A percentile compares a stretch with the other conserved stretches of the same genome.
Conservation (phyloP, 1,284 basidiomycete species). For the Cutaneotrichosporon sp. region DNA sequence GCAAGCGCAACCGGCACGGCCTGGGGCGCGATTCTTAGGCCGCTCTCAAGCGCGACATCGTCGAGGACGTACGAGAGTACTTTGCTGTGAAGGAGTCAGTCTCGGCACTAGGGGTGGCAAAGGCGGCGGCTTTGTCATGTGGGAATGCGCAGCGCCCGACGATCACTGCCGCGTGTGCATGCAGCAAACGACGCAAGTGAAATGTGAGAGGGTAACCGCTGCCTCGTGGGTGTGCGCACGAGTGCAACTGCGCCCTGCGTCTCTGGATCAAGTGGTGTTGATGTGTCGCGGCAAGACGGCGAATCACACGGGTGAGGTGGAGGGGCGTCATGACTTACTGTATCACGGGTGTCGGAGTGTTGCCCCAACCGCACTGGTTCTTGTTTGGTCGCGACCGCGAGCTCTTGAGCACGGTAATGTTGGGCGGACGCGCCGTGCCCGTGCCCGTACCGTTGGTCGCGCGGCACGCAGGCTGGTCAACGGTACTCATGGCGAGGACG, state of each 20-base stretch:
- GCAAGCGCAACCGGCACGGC: slow-evolving; percentile 7
- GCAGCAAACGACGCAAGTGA: too few species aligned
- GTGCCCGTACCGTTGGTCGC: too few species aligned
- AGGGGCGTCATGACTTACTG: slow-evolving; percentile 6
- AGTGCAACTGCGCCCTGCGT: too few species aligned
- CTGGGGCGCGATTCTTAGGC: too few species aligned
- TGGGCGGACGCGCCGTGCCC: neutral
- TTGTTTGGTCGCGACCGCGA: slow-evolving; percentile 19
- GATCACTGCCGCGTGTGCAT: too few species aligned
- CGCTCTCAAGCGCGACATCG: neutral
- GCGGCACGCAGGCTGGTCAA: neutral
- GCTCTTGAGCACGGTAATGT: slow-evolving; percentile 18
- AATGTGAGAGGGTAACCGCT: too few species aligned
- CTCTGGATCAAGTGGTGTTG: neutral
- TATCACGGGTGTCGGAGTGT: slow-evolving; percentile 9
- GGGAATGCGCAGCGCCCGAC: neutral
- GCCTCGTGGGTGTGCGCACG: too few species aligned
- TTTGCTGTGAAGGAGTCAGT: neutral
- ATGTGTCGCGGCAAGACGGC: neutral
- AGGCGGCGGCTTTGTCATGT: neutral
- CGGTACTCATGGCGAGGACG: neutral
- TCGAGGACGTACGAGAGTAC: slow-evolving; percentile 3
- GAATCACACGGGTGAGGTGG: neutral
- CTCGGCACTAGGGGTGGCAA: neutral
- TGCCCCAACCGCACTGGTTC: slow-evolving; percentile 18